Evolutionary conservation across 257 asterid species (phyloP).

Genomic region (Solanum sitiens): DNA sequence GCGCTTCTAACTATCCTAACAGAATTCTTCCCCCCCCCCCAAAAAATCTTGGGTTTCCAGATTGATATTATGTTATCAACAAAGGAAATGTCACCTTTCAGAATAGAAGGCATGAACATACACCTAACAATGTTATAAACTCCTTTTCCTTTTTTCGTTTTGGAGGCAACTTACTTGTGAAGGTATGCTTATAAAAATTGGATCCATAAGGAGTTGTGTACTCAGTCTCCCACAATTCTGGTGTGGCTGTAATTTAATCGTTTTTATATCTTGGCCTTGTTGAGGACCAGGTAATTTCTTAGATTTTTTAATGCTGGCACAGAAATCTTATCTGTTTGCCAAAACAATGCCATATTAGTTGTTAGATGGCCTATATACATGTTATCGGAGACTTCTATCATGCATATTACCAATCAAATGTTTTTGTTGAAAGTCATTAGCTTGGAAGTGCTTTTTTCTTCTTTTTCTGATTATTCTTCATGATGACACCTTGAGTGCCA

Average conservation of each 20-base stretch:
- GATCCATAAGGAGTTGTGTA: not conserved
- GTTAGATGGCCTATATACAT: not conserved
- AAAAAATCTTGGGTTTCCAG: not conserved
- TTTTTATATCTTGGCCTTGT: not conserved
- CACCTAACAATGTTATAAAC: not conserved
- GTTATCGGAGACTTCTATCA: not conserved
- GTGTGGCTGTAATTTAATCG: not conserved
- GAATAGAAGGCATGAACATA: not conserved
- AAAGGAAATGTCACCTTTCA: not conserved
- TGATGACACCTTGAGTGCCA: not conserved
- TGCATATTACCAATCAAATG: not conserved
- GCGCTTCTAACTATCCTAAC: not conserved
- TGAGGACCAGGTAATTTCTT: not conserved
- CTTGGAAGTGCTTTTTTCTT: not conserved
- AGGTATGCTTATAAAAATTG: not conserved
- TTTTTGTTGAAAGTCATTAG: not conserved
- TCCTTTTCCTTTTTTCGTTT: not conserved
- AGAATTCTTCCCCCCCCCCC: not conserved
- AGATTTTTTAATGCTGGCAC: not conserved
- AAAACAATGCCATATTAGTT: not conserved
- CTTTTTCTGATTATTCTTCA: not conserved
- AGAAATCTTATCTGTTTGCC: not conserved
- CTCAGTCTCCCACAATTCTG: not conserved
- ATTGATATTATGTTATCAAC: not conserved
- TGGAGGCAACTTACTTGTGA: not conserved